These are phyloP conservation scores for Parascedosporium putredinis DNA, from an alignment of 2,329 filamentous ascomycete genomes.

Conservation along the genomic window DNA sequence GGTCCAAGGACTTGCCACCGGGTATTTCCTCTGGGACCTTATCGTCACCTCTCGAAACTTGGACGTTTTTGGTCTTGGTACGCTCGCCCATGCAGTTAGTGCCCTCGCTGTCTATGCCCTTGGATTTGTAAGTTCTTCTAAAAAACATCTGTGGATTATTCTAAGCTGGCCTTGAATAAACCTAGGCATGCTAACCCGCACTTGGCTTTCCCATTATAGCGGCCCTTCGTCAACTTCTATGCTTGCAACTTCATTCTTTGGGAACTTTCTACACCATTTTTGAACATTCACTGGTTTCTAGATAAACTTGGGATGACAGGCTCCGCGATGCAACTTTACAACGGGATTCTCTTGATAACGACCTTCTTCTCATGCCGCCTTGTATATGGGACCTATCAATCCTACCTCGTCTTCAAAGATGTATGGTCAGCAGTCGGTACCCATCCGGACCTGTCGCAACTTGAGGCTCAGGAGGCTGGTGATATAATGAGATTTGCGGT, in stretches of 20 bases:
- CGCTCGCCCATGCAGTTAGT: conserved; percentile 66
- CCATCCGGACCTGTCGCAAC: conserved; percentile 25
- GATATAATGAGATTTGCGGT: conserved; percentile 33
- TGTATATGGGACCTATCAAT: conserved; percentile 67
- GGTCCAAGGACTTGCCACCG: conserved; percentile 65
- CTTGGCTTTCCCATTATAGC: conserved; percentile 42
- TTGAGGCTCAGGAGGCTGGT: conserved; percentile 13
- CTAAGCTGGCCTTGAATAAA: conserved; percentile 11
- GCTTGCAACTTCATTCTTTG: conserved; percentile 73
- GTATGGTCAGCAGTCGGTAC: conserved; percentile 46
- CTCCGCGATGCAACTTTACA: conserved; percentile 61
- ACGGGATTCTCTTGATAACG: conserved; percentile 60
- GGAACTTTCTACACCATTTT: conserved; percentile 74
- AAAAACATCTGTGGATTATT: too few species aligned
- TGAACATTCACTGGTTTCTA: conserved; percentile 88
- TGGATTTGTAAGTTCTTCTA: conserved; percentile 57
- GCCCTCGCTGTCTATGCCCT: conserved; percentile 66
- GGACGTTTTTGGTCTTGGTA: conserved; percentile 63
- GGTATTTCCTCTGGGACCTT: conserved; percentile 81
- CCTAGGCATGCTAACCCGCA: too few species aligned
- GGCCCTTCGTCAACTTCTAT: conserved; percentile 79
- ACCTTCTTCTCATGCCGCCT: conserved; percentile 72
- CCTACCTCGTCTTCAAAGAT: conserved; percentile 58
- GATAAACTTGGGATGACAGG: conserved; percentile 79
- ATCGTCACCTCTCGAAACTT: conserved; percentile 58